These are phyloP conservation scores for Lepiota brunneoincarnata DNA, from an alignment of 768 basidiomycete species.

Conservation along the genomic window DNA sequence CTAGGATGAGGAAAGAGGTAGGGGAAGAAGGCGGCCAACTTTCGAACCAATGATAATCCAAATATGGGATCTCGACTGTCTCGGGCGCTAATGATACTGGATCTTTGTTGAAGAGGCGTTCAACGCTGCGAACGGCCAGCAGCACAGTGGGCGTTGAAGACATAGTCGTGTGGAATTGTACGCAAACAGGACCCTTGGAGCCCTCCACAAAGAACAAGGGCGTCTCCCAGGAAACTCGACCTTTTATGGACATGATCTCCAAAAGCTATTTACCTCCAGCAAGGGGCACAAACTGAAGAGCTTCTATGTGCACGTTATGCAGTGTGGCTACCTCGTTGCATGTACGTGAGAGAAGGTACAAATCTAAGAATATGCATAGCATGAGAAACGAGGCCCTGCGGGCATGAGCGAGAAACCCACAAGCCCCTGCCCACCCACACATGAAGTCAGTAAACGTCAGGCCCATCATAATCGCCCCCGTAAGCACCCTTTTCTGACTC, in stretches of 20 bases:
- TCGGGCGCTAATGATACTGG: neutral
- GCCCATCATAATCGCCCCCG: neutral
- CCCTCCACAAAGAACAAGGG: neutral
- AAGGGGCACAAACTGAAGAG: neutral
- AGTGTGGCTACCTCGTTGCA: neutral
- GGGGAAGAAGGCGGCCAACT: neutral
- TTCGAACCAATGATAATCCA: conserved; percentile 10
- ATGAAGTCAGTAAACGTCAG: neutral
- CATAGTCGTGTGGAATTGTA: neutral
- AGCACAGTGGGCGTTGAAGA: too few relatives aligned
- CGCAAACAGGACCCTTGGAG: neutral
- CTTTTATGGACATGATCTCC: neutral
- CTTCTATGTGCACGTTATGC: neutral
- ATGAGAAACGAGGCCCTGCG: neutral
- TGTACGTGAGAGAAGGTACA: neutral
- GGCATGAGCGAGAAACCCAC: neutral
- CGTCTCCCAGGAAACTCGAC: conserved; percentile 19
- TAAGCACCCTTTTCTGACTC: neutral
- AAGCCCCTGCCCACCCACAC: neutral
- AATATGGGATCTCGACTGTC: conserved; percentile 8
- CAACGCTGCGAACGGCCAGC: too few relatives aligned
- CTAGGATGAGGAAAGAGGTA: neutral
- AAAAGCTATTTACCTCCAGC: neutral
- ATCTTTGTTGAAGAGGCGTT: too few relatives aligned
- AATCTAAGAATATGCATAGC: neutral